phyloP scores from a whole-genome alignment of 2,329 filamentous ascomycete genomes.

The Arthrobotrys musiformis region DNA sequence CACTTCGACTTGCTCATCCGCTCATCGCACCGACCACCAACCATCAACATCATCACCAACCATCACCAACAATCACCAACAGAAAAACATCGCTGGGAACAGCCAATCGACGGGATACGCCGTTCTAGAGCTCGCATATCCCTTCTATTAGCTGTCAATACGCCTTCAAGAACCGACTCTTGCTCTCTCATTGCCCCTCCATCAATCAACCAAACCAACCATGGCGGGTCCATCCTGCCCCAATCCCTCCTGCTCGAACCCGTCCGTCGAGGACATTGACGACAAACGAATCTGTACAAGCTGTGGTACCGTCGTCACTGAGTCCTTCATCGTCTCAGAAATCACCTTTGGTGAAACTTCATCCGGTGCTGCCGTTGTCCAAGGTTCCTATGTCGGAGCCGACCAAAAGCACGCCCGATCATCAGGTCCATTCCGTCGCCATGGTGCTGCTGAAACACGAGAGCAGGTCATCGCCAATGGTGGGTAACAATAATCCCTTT shows the following conservation, averaged over 20 bases:
- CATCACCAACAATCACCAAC: conserved; percentile 1
- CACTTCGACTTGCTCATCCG: conserved; percentile 17
- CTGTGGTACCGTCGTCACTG: conserved; percentile 85
- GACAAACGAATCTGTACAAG: conserved; percentile 74
- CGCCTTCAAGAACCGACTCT: not conserved
- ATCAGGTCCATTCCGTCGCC: conserved; percentile 69
- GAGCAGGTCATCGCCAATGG: conserved; percentile 71
- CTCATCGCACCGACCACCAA: not conserved
- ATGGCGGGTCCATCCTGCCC: conserved; percentile 52
- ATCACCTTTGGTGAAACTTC: conserved; percentile 89
- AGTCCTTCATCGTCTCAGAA: conserved; percentile 90
- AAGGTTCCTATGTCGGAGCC: conserved; percentile 86
- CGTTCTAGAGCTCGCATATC: not conserved
- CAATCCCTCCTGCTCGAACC: conserved; percentile 54
- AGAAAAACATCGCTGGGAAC: not conserved
- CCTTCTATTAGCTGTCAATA: not conserved
- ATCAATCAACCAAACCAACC: not conserved
- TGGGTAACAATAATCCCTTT: conserved; percentile 60
- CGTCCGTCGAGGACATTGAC: conserved; percentile 55
- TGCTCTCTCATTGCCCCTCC: not conserved
- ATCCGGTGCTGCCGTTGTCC: conserved; percentile 85
- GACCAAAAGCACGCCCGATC: conserved; percentile 81
- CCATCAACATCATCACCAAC: not conserved
- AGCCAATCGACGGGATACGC: not conserved
- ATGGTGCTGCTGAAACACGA: conserved; percentile 70